phyloP scores from a whole-genome alignment of 2,329 filamentous ascomycete genomes.

The Aspergillus sp. region DNA sequence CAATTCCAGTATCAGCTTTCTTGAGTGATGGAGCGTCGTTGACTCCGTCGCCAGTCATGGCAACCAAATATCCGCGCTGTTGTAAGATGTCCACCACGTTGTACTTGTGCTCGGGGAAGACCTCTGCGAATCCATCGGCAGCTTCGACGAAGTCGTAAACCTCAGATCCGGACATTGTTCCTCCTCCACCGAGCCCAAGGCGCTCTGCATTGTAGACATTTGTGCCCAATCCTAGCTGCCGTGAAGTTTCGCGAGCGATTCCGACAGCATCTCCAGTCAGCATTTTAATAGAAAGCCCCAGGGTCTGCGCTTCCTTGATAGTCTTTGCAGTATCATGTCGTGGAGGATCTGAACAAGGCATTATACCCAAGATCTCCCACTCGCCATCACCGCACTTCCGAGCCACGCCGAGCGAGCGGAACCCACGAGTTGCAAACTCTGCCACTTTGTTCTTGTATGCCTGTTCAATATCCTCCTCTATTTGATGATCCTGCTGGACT shows the following conservation, averaged over 20 bases:
- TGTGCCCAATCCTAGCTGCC: slow-evolving; percentile 86
- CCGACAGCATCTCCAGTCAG: slow-evolving; percentile 92
- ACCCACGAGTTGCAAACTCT: slow-evolving; percentile 89
- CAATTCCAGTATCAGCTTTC: slow-evolving; percentile 95
- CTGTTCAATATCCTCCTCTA: slow-evolving; percentile 74
- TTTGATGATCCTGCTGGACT: slow-evolving; percentile 79
- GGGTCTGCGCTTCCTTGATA: slow-evolving; percentile 82
- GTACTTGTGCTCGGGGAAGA: slow-evolving; percentile 95
- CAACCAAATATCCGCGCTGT: slow-evolving; percentile 89
- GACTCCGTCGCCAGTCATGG: slow-evolving; percentile 95
- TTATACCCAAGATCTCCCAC: slow-evolving; percentile 93
- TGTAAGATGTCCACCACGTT: slow-evolving; percentile 91
- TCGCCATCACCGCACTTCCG: slow-evolving; percentile 78
- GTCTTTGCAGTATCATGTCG: slow-evolving; percentile 89
- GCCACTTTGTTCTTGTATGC: slow-evolving; percentile 92
- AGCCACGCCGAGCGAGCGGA: slow-evolving; percentile 90
- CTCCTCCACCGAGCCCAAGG: slow-evolving; percentile 84
- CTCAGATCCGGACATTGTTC: slow-evolving; percentile 90
- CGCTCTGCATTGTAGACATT: slow-evolving; percentile 94
- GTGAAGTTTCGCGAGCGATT: slow-evolving; percentile 88
- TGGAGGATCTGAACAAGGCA: slow-evolving; percentile 90
- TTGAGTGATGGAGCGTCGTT: slow-evolving; percentile 91
- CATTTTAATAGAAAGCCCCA: slow-evolving; percentile 93
- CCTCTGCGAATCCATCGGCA: slow-evolving; percentile 91
- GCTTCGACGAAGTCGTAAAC: slow-evolving; percentile 95